Conservation (phyloP, 169 alveolate genomes). For the Babesia microti region DNA sequence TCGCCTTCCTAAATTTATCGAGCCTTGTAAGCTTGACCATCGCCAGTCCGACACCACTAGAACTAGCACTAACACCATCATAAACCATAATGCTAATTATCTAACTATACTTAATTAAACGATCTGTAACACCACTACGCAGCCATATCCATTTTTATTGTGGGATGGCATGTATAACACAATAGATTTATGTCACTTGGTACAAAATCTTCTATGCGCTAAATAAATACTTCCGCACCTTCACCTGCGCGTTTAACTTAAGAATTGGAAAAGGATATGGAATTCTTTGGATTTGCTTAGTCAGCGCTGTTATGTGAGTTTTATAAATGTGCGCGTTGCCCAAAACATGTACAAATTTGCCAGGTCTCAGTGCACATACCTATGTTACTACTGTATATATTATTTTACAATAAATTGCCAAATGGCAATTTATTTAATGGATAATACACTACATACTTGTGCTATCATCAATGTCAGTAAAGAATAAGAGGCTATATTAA, state of each 20-base stretch:
- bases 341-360: conserved; percentile 84
- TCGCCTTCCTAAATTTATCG: neutral
- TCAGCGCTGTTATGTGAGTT: conserved; percentile 85
- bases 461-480: conserved; percentile 91
- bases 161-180: conserved; percentile 79
- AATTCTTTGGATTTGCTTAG: conserved; percentile 74
- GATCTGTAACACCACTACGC: conserved; percentile 42
- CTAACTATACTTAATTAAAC: neutral
- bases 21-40: neutral
- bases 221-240: conserved; percentile 18
- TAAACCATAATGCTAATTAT: neutral
- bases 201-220: conserved; percentile 77
- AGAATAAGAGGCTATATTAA: conserved; percentile 94
- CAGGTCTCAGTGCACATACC: conserved; percentile 73
- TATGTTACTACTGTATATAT: conserved; percentile 1
- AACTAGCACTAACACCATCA: neutral
- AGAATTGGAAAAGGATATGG: conserved; percentile 96
- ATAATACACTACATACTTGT: conserved; percentile 60
- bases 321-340: conserved; percentile 94
- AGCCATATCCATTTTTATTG: conserved; percentile 82
- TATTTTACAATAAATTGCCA: neutral
- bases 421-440: neutral
- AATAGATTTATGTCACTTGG: conserved; percentile 76
- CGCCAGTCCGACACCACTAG: neutral
- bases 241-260: conserved; percentile 70